phyloP scores from a whole-genome alignment of 1,139 yeast species.

The Candida sanyaensis region DNA sequence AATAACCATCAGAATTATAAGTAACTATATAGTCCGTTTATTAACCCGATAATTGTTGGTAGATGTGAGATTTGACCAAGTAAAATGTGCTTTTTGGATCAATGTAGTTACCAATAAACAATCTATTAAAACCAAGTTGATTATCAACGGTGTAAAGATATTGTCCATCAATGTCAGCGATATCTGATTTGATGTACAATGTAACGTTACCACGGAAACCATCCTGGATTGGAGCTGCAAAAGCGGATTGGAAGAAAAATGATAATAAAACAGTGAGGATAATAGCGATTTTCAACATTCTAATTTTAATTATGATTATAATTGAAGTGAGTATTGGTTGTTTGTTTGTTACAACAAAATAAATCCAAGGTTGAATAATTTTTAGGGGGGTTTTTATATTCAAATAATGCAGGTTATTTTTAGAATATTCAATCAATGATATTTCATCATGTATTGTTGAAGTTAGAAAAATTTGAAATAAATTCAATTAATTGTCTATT shows the following conservation, averaged over 20 bases:
- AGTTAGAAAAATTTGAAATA: no score
- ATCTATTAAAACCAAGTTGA: constrained; percentile 1
- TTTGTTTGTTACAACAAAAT: neutral
- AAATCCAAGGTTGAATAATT: neutral
- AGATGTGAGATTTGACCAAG: neutral
- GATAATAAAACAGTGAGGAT: constrained; percentile 3
- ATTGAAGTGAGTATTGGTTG: neutral
- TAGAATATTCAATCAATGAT: no score
- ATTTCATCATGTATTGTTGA: no score
- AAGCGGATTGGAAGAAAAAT: constrained; percentile 3
- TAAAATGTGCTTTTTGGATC: constrained; percentile 1
- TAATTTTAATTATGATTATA: neutral
- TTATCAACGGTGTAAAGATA: constrained; percentile 1
- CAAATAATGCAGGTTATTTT: neutral
- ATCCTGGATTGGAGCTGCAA: constrained; percentile 4
- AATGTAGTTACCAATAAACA: constrained; percentile 1
- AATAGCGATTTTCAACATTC: constrained; percentile 3
- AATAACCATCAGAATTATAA: neutral
- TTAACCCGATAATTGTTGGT: neutral
- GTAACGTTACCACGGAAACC: constrained; percentile 6
- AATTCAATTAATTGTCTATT: no score
- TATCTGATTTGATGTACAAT: constrained; percentile 2
- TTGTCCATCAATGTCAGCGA: neutral
- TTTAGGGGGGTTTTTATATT: neutral
- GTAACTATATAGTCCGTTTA: neutral